These are phyloP conservation scores for Nicotiana tomentosiformis DNA, from an alignment of 257 asterid genomes.

Conservation along the genomic window DNA sequence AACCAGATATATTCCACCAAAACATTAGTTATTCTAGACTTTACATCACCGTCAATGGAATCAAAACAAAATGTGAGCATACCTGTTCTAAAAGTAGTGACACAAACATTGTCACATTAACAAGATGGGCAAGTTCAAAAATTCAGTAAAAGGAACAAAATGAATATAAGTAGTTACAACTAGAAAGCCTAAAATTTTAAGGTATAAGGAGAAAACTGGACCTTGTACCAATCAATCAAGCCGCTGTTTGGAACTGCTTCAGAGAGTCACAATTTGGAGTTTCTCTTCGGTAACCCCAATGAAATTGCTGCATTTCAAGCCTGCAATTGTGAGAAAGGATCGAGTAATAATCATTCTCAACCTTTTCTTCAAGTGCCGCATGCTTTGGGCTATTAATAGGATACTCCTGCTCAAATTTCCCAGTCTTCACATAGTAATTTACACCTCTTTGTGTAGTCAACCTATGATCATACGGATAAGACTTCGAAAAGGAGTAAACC, in stretches of 20 bases:
- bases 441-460: conserved; percentile 70
- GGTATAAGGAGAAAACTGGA: not conserved
- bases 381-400: conserved; percentile 55
- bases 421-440: conserved; percentile 62
- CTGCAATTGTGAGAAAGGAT: conserved; percentile 66
- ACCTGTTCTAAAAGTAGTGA: no score
- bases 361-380: conserved; percentile 46
- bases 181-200: no score
- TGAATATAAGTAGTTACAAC: no score
- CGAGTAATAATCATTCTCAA: conserved; percentile 65
- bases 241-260: conserved; percentile 59
- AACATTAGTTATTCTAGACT: no score
- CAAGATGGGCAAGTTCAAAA: no score
- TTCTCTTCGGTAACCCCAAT: conserved; percentile 75
- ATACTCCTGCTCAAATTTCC: conserved; percentile 70
- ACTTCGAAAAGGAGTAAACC: conserved; percentile 47
- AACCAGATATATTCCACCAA: no score
- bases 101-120: no score
- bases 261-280: conserved; percentile 86
- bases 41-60: no score
- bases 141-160: no score
- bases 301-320: conserved; percentile 63
- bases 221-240: conserved; percentile 34
- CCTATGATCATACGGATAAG: conserved; percentile 44
- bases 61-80: no score